Percentiles rank a stretch among this genome's conserved stretches.
These are phyloP conservation scores for Malus fusca DNA, from an alignment of 306 rosid genomes.

Conservation along the genomic window DNA sequence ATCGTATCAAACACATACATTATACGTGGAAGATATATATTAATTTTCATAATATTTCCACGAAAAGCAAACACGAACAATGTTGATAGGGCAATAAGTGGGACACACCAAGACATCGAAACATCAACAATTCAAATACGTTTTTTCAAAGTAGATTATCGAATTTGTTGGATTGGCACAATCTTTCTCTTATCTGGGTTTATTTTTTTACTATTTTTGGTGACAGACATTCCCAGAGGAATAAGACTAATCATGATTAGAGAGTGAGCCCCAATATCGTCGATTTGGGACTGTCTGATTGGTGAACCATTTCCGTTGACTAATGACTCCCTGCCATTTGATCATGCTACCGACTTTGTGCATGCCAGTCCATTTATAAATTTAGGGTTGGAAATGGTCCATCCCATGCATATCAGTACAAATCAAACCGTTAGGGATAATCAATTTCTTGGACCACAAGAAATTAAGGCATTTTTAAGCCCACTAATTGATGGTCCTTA, in stretches of 20 bases:
- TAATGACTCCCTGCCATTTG: slow-evolving; percentile 16
- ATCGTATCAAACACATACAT: background rate
- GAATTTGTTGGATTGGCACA: background rate
- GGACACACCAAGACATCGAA: background rate
- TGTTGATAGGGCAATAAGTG: background rate
- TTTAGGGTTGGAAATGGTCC: slow-evolving; percentile 29
- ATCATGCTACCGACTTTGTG: slow-evolving; percentile 26
- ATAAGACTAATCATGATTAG: slow-evolving; percentile 14
- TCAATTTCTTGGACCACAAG: slow-evolving; percentile 55
- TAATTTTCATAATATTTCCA: background rate
- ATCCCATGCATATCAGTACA: slow-evolving; percentile 12
- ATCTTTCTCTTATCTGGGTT: background rate
- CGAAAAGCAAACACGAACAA: background rate
- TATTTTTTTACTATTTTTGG: background rate
- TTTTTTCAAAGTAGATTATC: background rate
- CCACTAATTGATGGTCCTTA: slow-evolving; percentile 33
- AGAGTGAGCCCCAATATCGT: slow-evolving; percentile 10
- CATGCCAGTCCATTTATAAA: background rate
- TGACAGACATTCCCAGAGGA: slow-evolving; percentile 42
- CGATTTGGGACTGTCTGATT: slow-evolving; percentile 18
- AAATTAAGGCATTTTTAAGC: slow-evolving; percentile 23
- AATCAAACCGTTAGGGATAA: slow-evolving; percentile 36
- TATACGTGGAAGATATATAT: background rate
- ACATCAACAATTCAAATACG: background rate
- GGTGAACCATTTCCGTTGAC: slow-evolving; percentile 27